phyloP scores from a whole-genome alignment of 306 rosid species.

The Cucurbita ficifolia region DNA sequence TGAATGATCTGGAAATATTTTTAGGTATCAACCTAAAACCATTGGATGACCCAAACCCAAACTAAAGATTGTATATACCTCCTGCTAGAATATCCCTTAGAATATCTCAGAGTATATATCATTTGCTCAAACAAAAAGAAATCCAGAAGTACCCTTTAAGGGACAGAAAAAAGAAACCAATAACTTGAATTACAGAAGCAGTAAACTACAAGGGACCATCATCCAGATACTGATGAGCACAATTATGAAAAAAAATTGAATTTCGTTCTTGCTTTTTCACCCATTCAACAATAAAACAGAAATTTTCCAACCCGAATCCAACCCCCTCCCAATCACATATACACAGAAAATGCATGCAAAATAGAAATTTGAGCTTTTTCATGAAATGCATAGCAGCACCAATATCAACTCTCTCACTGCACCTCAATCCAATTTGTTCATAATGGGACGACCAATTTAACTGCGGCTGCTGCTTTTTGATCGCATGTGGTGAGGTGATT shows the following conservation, averaged over 20 bases:
- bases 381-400: conserved; percentile 3
- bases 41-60: conserved; percentile 11
- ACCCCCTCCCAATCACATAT: conserved; percentile 7
- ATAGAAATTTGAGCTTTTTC: conserved; percentile 2
- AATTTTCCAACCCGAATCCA: conserved; percentile 5
- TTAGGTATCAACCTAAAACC: background rate
- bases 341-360: conserved; percentile 9
- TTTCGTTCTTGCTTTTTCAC: conserved; percentile 4
- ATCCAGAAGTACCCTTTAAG: background rate
- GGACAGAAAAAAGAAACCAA: background rate
- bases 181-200: conserved; percentile 4
- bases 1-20: conserved; percentile 72
- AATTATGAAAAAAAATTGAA: conserved; percentile 1
- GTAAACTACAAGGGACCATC: background rate
- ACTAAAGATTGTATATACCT: conserved; percentile 6
- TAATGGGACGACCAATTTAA: background rate
- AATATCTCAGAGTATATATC: background rate
- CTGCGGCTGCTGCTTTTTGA: background rate
- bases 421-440: background rate
- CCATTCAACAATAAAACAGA: conserved; percentile 1
- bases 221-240: conserved; percentile 1
- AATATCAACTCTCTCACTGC: background rate
- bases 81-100: background rate
- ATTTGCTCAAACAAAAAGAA: conserved; percentile 1
- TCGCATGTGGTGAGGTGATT: conserved; percentile 3